These are phyloP conservation scores for Grifola frondosa DNA, from an alignment of 1,284 basidiomycete genomes.

Conservation along the genomic window DNA sequence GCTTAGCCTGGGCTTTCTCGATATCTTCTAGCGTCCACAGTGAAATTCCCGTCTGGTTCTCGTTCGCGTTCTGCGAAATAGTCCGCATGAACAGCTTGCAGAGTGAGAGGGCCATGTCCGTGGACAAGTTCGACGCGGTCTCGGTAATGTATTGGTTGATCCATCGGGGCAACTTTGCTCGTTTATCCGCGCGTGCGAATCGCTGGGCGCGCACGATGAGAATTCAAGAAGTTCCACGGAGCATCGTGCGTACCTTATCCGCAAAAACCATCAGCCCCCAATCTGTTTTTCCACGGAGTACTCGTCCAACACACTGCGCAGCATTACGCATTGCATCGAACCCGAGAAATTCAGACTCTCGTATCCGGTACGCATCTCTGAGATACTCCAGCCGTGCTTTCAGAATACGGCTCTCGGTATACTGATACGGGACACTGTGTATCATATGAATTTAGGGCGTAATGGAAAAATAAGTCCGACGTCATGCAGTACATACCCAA, in stretches of 20 bases:
- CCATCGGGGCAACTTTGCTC: constrained; percentile 97
- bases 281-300: constrained; percentile 97
- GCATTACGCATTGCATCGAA: constrained; percentile 99
- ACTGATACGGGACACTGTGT: constrained; percentile 93
- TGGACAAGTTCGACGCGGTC: constrained; percentile 94
- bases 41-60: constrained; percentile 92
- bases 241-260: constrained; percentile 69
- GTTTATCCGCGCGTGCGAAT: constrained; percentile 95
- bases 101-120: constrained; percentile 96
- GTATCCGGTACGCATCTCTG: constrained; percentile 96
- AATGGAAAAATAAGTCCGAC: not conserved
- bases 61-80: constrained; percentile 96
- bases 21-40: constrained; percentile 93
- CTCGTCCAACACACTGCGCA: constrained; percentile 98
- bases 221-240: constrained; percentile 1
- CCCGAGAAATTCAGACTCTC: constrained; percentile 97
- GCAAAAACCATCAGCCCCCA: constrained; percentile 99
- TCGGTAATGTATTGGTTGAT: constrained; percentile 99
- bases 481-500: constrained; percentile 67
- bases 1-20: constrained; percentile 77
- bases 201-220: constrained; percentile 54
- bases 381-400: constrained; percentile 98
- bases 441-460: not conserved
- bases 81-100: constrained; percentile 97
- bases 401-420: constrained; percentile 97